A percentile compares a stretch with the other conserved stretches of the same genome.
Evolutionary conservation across 2,329 filamentous ascomycete species (phyloP).

Genomic region (Botrytis paeoniae): DNA sequence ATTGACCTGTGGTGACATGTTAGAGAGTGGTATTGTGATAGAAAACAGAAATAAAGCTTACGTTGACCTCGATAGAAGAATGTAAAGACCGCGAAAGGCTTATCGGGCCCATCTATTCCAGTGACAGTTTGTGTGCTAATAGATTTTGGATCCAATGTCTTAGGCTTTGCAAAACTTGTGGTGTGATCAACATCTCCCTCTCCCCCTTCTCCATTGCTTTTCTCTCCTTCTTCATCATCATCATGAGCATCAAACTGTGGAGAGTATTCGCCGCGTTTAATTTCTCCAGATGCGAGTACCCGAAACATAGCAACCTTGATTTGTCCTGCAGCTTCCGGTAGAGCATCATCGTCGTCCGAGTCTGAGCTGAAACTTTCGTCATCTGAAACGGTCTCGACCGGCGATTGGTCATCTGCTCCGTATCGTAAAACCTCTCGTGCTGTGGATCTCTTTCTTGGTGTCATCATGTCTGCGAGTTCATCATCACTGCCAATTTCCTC

Average conservation of each 20-base stretch:
- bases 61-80: constrained; percentile 96
- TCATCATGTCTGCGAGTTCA: constrained; percentile 43
- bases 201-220: constrained; percentile 47
- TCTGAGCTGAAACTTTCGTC: constrained; percentile 70
- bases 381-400: constrained; percentile 65
- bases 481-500: constrained; percentile 47
- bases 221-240: constrained; percentile 61
- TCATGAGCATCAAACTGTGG: constrained; percentile 97
- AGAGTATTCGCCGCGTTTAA: constrained; percentile 96
- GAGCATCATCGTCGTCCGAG: constrained; percentile 71
- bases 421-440: constrained; percentile 69
- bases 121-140: constrained; percentile 99
- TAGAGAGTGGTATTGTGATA: constrained; percentile 20
- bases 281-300: constrained; percentile 91
- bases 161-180: constrained; percentile 95
- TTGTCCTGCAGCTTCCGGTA: constrained; percentile 90
- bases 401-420: constrained; percentile 70
- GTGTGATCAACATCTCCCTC: constrained; percentile 92
- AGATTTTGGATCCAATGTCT: constrained; percentile 90
- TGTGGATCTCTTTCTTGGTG: constrained; percentile 29
- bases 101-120: constrained; percentile 91
- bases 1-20: constrained; percentile 62
- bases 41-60: constrained; percentile 49
- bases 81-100: constrained; percentile 94
- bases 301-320: constrained; percentile 98